Conservation (phyloP, 306 rosid species). For the Fagus crenata region DNA sequence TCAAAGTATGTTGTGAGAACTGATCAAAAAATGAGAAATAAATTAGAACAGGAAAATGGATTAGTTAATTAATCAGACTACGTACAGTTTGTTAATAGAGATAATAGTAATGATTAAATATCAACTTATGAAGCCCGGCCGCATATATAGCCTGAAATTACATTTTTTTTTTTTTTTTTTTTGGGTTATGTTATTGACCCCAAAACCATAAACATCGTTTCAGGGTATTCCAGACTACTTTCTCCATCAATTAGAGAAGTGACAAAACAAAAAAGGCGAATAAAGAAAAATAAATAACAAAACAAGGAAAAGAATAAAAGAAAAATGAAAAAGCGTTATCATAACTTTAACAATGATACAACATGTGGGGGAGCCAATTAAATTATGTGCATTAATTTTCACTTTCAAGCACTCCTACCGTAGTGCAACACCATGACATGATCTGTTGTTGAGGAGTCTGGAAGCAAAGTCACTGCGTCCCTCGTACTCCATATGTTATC, state of each 20-base stretch:
- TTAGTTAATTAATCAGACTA: neutral
- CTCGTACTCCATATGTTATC: constrained; percentile 80
- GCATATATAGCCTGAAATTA: constrained; percentile 29
- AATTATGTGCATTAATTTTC: constrained; percentile 2
- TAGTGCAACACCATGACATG: constrained; percentile 90
- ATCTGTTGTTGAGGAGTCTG: constrained; percentile 65
- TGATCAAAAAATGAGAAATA: neutral
- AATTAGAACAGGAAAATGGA: neutral
- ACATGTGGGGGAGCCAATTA: constrained; percentile 20
- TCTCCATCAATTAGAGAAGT: constrained; percentile 40
- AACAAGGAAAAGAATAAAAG: neutral
- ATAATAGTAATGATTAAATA: neutral
- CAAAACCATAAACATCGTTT: constrained; percentile 33
- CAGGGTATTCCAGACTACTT: constrained; percentile 32
- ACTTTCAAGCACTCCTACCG: constrained; percentile 44
- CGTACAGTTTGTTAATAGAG: neutral
- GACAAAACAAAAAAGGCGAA: constrained; percentile 14
- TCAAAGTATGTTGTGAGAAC: too few relatives aligned
- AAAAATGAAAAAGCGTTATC: constrained; percentile 16
- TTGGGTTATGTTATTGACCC: constrained; percentile 34
- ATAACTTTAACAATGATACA: constrained; percentile 55
- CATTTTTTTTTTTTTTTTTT: constrained; percentile 16
- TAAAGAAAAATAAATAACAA: constrained; percentile 34
- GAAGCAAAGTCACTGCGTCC: constrained; percentile 62
- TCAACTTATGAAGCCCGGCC: constrained; percentile 1